Base-by-base conservation (phyloP, 2,329 filamentous ascomycete genomes). In the Colletotrichum navitas region DNA sequence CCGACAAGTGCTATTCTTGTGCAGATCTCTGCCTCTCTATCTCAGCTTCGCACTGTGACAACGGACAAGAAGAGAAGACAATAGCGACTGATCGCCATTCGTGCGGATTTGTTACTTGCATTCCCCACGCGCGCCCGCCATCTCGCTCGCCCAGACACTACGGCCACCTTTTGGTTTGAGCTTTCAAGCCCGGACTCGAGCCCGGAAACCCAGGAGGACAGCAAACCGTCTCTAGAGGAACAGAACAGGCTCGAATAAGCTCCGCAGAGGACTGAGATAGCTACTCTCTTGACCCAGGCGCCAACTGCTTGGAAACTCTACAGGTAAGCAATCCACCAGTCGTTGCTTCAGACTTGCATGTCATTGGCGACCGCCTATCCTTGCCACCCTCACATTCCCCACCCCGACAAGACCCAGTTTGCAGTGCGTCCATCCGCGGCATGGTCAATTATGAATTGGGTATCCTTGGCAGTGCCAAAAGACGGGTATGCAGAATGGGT, bases 71-170 rank as follows among this genome's bases (percentile, higher is more conserved):
- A 29, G 39, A 45, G 45, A 68, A 49, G 65, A 68, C 36, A 32
- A 66, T 52, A 39, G 63, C 65, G 36, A 59, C 65, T 63, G 68
- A 71, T 63, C 65, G 65, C 55, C 59, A 60, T 47, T 43, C 34
- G 68, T 67, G 68, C 63, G 24, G 43, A 67, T 39, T 71, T 39
- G 45, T 45, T 59, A 47, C 65, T 52, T 71, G 58, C 52, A 63
- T 60, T 71, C 65, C 43, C 68, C 68, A 71, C 68, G 68, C 68
- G 65, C 59, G 43, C 45, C 59, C 65, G 54, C 59, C 64, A 68
- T 52, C 59, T 24, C 49, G 29, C 52, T 16, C 64, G 41, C 39
- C 65, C 36, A 39, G 4, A 52, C 34, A 39, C 58, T 26, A 24
- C 64, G 52, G 64, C 24, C 52, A 47, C 58, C 36, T 32, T 63